A percentile compares a stretch with the other conserved stretches of the same genome.
These are phyloP conservation scores for Botrytis elliptica DNA, from an alignment of 2,329 filamentous ascomycete species.

Conservation along the genomic window DNA sequence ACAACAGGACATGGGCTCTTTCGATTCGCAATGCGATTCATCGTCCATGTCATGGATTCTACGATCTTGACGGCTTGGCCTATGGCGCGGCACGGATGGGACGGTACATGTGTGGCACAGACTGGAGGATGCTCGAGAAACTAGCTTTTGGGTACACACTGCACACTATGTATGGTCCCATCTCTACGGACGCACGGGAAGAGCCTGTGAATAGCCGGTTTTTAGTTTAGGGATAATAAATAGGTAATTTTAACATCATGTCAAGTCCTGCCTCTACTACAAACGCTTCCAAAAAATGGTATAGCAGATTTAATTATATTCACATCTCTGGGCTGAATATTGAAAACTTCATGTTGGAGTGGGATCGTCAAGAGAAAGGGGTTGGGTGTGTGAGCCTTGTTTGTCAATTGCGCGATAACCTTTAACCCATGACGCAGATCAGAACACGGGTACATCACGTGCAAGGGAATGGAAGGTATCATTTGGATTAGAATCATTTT, in stretches of 20 bases:
- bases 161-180: background rate
- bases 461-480: background rate
- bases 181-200: background rate
- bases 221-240: background rate
- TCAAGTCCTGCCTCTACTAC: background rate
- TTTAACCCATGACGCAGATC: conserved; percentile 14
- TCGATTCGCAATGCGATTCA: conserved; percentile 1
- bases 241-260: conserved; percentile 3
- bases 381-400: background rate
- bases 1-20: background rate
- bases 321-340: background rate
- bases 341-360: background rate
- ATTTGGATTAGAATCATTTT: background rate
- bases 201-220: background rate
- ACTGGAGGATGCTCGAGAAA: background rate
- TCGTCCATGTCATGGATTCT: background rate
- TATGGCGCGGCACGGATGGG: background rate
- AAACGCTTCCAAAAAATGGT: background rate
- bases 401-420: background rate
- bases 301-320: background rate
- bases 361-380: background rate
- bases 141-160: background rate
- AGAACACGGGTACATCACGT: conserved; percentile 1
- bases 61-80: background rate
- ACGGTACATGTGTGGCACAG: background rate